Percentiles rank a stretch among this genome's conserved stretches.
Conservation (phyloP, 805 yeast species). For the Candida multigemmis region DNA sequence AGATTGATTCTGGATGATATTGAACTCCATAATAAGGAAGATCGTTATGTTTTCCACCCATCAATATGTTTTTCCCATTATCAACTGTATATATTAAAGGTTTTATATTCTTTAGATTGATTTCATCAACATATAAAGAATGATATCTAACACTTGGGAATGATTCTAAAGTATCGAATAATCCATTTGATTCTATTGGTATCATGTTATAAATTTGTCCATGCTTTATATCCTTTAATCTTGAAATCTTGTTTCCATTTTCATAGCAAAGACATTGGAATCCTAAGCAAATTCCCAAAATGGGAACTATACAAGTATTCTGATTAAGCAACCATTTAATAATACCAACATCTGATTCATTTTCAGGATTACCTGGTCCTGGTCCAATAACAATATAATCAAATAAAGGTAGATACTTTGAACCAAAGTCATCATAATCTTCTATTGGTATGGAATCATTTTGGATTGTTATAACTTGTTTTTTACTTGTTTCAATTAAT, state of each 20-base stretch:
- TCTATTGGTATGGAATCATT: slow-evolving; percentile 42
- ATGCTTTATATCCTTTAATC: slow-evolving; percentile 58
- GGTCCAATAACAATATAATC: slow-evolving; percentile 88
- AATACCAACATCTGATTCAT: slow-evolving; percentile 59
- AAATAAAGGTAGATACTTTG: slow-evolving; percentile 37
- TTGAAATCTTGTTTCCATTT: slow-evolving; percentile 47
- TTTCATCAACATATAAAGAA: slow-evolving; percentile 52
- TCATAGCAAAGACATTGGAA: slow-evolving; percentile 72
- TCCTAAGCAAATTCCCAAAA: slow-evolving; percentile 89
- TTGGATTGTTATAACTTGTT: slow-evolving; percentile 48
- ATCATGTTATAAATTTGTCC: slow-evolving; percentile 68
- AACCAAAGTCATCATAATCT: slow-evolving; percentile 26
- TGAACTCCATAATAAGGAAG: slow-evolving; percentile 89
- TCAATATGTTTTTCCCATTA: slow-evolving; percentile 33
- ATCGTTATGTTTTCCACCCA: slow-evolving; percentile 65
- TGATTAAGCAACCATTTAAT: slow-evolving; percentile 45
- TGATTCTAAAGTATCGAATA: not conserved
- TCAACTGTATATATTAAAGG: slow-evolving; percentile 52
- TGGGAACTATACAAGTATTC: slow-evolving; percentile 39
- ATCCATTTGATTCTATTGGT: slow-evolving; percentile 30
- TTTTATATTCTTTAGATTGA: slow-evolving; percentile 23
- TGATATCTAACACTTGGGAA: slow-evolving; percentile 83
- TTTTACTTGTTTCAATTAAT: slow-evolving; percentile 42
- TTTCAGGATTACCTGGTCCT: slow-evolving; percentile 89
- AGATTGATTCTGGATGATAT: slow-evolving; percentile 93